Evolutionary conservation across 164 flowering plant genomes (phyloP).

Genomic region (Berberis thunbergii): DNA sequence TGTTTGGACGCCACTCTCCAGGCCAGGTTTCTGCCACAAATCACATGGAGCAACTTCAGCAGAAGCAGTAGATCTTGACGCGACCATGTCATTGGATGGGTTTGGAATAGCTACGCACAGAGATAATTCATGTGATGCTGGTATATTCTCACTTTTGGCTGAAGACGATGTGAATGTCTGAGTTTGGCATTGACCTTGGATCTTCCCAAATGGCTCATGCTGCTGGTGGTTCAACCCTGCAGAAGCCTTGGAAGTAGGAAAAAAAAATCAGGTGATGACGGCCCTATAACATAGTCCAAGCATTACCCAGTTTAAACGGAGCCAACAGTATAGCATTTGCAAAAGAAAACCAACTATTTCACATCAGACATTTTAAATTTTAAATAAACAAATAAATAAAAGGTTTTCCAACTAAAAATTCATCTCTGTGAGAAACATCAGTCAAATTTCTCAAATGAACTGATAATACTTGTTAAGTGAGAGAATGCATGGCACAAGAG

Average conservation of each 20-base stretch:
- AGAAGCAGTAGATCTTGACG: constrained; percentile 24
- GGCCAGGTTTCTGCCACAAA: constrained; percentile 18
- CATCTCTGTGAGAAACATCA: no score
- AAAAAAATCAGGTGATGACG: neutral
- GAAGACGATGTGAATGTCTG: constrained; percentile 27
- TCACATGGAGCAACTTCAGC: constrained; percentile 15
- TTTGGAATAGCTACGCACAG: constrained; percentile 17
- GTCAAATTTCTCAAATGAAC: no score
- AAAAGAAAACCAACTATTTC: neutral
- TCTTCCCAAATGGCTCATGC: constrained; percentile 26
- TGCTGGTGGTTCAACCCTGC: constrained; percentile 34
- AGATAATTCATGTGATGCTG: constrained; percentile 37
- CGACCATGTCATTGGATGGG: constrained; percentile 12
- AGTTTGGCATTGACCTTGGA: constrained; percentile 33
- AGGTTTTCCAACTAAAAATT: no score
- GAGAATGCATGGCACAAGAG: no score
- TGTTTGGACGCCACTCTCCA: constrained; percentile 18
- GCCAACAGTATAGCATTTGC: neutral
- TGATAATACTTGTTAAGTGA: no score
- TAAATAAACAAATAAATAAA: neutral
- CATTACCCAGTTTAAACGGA: neutral
- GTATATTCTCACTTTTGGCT: constrained; percentile 25
- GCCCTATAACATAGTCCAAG: neutral
- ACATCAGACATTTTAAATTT: neutral
- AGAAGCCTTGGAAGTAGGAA: constrained; percentile 21